These are phyloP conservation scores for Penicillium oxalicum DNA, from an alignment of 2,329 filamentous ascomycete genomes.

Conservation along the genomic window DNA sequence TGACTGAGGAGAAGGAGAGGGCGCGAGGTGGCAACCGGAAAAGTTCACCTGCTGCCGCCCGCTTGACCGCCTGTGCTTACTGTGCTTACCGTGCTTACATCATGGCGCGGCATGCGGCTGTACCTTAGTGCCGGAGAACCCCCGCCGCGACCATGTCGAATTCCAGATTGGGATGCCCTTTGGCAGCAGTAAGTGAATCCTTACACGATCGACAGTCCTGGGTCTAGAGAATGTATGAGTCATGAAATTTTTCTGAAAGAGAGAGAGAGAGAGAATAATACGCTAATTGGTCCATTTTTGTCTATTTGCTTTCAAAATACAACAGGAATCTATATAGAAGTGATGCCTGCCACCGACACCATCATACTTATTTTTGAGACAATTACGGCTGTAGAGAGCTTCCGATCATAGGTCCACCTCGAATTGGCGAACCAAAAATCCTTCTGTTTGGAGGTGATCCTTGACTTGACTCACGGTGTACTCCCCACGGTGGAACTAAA, in stretches of 20 bases:
- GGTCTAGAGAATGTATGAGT: no score
- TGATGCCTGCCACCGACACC: not conserved
- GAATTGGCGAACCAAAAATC: constrained; percentile 71
- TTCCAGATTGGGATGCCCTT: not conserved
- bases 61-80: constrained; percentile 7
- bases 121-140: no score
- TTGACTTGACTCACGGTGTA: constrained; percentile 95
- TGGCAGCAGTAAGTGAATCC: not conserved
- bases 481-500: constrained; percentile 81
- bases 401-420: constrained; percentile 45
- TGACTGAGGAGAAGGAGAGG: constrained; percentile 5
- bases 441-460: constrained; percentile 64
- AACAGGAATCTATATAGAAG: not conserved
- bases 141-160: no score
- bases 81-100: not conserved
- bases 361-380: not conserved
- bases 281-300: no score
- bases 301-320: not conserved
- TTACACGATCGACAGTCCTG: no score
- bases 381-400: not conserved
- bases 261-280: not conserved
- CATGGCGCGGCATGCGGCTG: not conserved
- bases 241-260: no score
- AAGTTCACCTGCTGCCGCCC: constrained; percentile 19
- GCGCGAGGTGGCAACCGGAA: constrained; percentile 7